Base-by-base conservation (phyloP, 805 yeast genomes). In the Ogataea methylovora region DNA sequence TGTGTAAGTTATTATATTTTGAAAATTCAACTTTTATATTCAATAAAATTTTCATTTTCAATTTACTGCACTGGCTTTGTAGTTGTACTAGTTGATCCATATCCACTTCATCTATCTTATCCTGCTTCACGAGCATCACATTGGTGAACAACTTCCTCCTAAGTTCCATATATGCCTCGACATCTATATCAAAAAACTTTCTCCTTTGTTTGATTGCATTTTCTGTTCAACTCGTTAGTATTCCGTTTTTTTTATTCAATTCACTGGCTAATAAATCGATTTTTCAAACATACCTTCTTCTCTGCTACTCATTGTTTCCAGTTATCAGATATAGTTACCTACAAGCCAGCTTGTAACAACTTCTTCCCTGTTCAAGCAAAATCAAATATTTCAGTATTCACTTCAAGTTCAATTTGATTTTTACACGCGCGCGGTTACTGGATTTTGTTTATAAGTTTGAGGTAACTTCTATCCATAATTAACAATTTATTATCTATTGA, bases 131-230 rank as follows among this genome's bases (percentile, higher is more conserved):
- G 3, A 33, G 30, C 3, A 39, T 24, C 9, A 50, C 38, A 12
- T 35, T 21, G 8, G 37, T 37, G 5, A 49, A 26, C 7, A 55
- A 36, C 13, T 44, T 40, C 8, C 42, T 30, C 33, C 54, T 48
- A 11, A 47, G 27, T 19, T 49, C 41, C 5, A 46, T 13, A 29
- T 53, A 58, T 1, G 36, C 30, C 23, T 51, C 56, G 4, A 58
- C 22, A 30, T 55, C 63, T 9, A 49, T 28, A 34, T 57, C 63
- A 17, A 46, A 48, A 9, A 52, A 54, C 24, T 42, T 38, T 34
- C 62, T 46, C 26, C 60, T 40, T 30, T 46, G 43, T 29, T 48
- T 51, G 37, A 52, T 49, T 5, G 56, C 49, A 4, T 44, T 31
- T 21, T 49, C 33, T 30, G 12, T 15, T 15, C 4, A 19, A 28